These are phyloP conservation scores for Eucalyptus pauciflora DNA, from an alignment of 345 rosid species.

Conservation along the genomic window DNA sequence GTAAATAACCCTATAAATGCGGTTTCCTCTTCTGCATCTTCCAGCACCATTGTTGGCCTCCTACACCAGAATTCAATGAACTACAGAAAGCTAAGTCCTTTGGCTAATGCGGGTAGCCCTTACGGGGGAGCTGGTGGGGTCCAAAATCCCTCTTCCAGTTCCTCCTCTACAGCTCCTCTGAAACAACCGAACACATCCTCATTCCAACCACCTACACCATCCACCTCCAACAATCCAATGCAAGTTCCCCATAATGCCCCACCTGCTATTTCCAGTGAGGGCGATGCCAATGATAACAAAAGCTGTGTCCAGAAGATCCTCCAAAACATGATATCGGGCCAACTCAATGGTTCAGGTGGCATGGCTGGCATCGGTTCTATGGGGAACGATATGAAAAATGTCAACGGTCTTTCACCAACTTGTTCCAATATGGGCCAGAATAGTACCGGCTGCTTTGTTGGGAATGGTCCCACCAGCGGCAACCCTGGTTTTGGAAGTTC, in stretches of 20 bases:
- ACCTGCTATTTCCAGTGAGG: slow-evolving; percentile 25
- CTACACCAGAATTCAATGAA: slow-evolving; percentile 50
- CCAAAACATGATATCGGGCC: slow-evolving; percentile 39
- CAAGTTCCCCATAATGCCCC: slow-evolving; percentile 8
- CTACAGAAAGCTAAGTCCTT: slow-evolving; percentile 31
- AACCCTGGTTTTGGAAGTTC: slow-evolving; percentile 11
- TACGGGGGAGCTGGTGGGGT: slow-evolving; percentile 26
- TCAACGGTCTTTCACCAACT: slow-evolving; percentile 18
- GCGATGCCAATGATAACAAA: slow-evolving; percentile 26
- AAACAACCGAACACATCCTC: slow-evolving; percentile 26
- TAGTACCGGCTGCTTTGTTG: slow-evolving; percentile 6
- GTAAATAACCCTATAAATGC: slow-evolving; percentile 16
- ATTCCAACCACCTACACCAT: slow-evolving; percentile 28
- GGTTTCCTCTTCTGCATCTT: slow-evolving; percentile 20
- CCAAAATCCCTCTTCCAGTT: slow-evolving; percentile 39
- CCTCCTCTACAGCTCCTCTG: slow-evolving; percentile 35
- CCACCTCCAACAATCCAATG: slow-evolving; percentile 33
- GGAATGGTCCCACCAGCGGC: slow-evolving; percentile 10
- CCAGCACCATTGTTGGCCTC: slow-evolving; percentile 29
- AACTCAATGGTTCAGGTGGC: slow-evolving; percentile 24
- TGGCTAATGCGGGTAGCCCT: slow-evolving; percentile 27
- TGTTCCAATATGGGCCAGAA: slow-evolving; percentile 1
- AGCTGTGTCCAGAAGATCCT: slow-evolving; percentile 49
- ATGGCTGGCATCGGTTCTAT: slow-evolving; percentile 19
- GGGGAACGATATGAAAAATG: slow-evolving; percentile 18